phyloP scores from a whole-genome alignment of 371 early-diverging fungal species.

The Fennellomyces sp. region DNA sequence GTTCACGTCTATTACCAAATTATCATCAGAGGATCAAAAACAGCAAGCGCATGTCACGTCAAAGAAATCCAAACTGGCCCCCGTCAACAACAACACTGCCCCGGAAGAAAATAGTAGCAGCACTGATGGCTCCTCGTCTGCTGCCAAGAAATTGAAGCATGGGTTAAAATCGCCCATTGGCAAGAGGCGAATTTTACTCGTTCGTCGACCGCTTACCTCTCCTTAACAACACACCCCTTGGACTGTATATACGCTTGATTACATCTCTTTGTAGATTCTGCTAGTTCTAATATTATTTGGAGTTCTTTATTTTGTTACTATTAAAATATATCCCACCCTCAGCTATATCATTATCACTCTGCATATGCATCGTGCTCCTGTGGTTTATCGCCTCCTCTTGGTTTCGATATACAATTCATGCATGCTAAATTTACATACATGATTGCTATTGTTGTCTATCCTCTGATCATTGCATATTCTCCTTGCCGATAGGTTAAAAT shows the following conservation, averaged over 20 bases:
- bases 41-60: background rate
- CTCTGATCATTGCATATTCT: too few relatives aligned
- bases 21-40: background rate
- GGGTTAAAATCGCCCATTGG: constrained; percentile 2
- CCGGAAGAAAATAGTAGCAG: background rate
- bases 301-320: background rate
- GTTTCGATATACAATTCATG: too few relatives aligned
- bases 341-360: too few relatives aligned
- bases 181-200: background rate
- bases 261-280: background rate
- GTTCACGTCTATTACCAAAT: background rate
- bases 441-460: too few relatives aligned
- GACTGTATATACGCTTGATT: too few relatives aligned
- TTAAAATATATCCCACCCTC: too few relatives aligned
- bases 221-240: background rate
- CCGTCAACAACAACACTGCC: too few relatives aligned
- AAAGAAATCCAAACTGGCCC: background rate
- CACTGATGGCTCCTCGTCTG: background rate
- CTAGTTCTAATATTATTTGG: background rate
- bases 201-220: background rate
- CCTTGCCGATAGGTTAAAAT: too few relatives aligned
- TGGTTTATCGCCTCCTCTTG: too few relatives aligned
- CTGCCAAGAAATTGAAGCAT: background rate
- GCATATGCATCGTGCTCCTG: too few relatives aligned
- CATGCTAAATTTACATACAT: too few relatives aligned